These are phyloP conservation scores for Coemansia interrupta DNA, from an alignment of 192 early-diverging fungal species.

Conservation along the genomic window DNA sequence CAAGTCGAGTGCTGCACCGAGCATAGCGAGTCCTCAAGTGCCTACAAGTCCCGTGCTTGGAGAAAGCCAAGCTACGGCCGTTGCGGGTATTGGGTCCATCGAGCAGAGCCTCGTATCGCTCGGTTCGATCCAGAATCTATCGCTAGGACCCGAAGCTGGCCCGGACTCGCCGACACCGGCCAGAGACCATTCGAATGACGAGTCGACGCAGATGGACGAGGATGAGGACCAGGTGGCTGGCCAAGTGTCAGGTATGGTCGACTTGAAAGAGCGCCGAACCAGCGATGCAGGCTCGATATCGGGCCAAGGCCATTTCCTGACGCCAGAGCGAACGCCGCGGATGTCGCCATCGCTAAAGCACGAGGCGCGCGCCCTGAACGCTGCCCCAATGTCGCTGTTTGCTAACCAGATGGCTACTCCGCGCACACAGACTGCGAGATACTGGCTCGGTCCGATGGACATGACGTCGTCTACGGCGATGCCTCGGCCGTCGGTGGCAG, in stretches of 20 bases:
- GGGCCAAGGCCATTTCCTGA: constrained; percentile 7
- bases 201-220: constrained; percentile 1
- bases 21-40: too few species aligned
- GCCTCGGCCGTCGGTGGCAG: constrained; percentile 13
- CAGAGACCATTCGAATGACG: neutral
- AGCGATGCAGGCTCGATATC: constrained; percentile 5
- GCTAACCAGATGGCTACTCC: constrained; percentile 27
- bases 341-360: constrained; percentile 23
- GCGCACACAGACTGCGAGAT: constrained; percentile 46
- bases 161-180: neutral
- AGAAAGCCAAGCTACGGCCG: constrained; percentile 34
- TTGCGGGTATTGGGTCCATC: neutral
- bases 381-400: constrained; percentile 2
- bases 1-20: too few species aligned
- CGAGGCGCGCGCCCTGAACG: constrained; percentile 6
- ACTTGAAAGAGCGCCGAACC: neutral
- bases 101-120: neutral
- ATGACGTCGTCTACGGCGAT: constrained; percentile 3
- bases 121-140: neutral
- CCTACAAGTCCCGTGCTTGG: neutral
- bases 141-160: neutral
- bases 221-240: neutral
- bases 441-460: constrained; percentile 47
- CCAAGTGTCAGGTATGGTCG: neutral
- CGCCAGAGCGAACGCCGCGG: constrained; percentile 25